A percentile compares a stretch with the other conserved stretches of the same genome.
These are phyloP conservation scores for Lachnellula subtilissima DNA, from an alignment of 2,329 filamentous ascomycete species.

Conservation along the genomic window DNA sequence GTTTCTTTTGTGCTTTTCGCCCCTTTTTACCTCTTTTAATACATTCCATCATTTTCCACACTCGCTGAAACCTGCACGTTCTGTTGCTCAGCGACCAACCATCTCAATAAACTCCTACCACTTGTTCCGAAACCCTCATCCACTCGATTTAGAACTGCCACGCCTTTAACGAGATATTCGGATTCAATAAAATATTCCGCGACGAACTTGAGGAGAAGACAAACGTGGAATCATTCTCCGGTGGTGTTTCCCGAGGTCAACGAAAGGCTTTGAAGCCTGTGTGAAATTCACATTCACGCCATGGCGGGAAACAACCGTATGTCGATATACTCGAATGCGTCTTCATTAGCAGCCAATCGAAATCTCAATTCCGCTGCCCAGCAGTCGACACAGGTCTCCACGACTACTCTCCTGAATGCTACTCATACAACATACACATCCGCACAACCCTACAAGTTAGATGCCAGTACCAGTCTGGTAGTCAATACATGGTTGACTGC, in stretches of 20 bases:
- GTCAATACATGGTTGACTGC: slow-evolving; percentile 95
- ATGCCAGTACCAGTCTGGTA: slow-evolving; percentile 84
- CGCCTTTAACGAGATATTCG: too few species aligned
- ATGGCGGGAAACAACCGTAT: slow-evolving; percentile 33
- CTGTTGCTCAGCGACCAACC: slow-evolving; percentile 24
- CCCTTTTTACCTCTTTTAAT: slow-evolving; percentile 18
- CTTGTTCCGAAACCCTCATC: background rate
- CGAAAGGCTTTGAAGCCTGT: slow-evolving; percentile 13
- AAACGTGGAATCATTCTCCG: background rate
- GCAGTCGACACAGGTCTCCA: slow-evolving; percentile 77
- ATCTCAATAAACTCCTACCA: too few species aligned
- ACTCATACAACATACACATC: slow-evolving; percentile 85
- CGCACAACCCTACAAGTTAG: slow-evolving; percentile 76
- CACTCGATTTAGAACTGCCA: too few species aligned
- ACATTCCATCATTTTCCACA: slow-evolving; percentile 10
- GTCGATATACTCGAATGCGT: slow-evolving; percentile 64
- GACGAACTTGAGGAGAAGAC: background rate
- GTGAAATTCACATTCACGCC: slow-evolving; percentile 7
- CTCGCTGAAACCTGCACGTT: slow-evolving; percentile 2
- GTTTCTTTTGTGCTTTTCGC: slow-evolving; percentile 29
- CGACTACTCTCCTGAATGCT: slow-evolving; percentile 86
- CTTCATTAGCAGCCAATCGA: slow-evolving; percentile 56
- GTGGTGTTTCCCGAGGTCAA: slow-evolving; percentile 13
- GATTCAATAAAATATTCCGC: too few species aligned
- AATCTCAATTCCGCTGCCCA: slow-evolving; percentile 53